Percentiles rank a stretch among this genome's conserved stretches.
Evolutionary conservation across 1,139 yeast genomes (phyloP).

Genomic region (Kurtzmaniella quercitrusa): DNA sequence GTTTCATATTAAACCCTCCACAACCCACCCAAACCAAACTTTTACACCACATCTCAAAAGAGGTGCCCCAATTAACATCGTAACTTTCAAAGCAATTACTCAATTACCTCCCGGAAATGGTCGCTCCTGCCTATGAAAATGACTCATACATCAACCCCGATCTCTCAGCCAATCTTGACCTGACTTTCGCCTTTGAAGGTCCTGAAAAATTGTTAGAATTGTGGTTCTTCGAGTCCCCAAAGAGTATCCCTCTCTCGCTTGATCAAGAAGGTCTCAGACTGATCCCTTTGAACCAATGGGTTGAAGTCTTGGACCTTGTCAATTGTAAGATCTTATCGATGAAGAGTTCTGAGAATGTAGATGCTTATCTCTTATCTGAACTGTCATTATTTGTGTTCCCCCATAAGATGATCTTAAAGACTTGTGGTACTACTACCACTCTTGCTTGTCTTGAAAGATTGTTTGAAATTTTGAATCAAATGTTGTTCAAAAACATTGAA

Average conservation of each 20-base stretch:
- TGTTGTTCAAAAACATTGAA: constrained; percentile 19
- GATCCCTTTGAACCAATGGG: constrained; percentile 68
- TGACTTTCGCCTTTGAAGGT: constrained; percentile 92
- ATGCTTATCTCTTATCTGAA: constrained; percentile 85
- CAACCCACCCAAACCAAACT: not conserved
- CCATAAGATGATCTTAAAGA: constrained; percentile 80
- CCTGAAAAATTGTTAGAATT: constrained; percentile 91
- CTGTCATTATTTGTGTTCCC: constrained; percentile 87
- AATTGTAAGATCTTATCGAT: constrained; percentile 86
- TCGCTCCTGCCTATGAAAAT: constrained; percentile 40
- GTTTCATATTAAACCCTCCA: constrained; percentile 31
- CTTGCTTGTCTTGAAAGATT: constrained; percentile 70
- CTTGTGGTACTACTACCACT: constrained; percentile 96
- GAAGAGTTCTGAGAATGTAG: constrained; percentile 61
- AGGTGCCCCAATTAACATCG: no score
- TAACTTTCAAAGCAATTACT: no score
- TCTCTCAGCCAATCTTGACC: constrained; percentile 74
- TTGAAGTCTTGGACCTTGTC: constrained; percentile 69
- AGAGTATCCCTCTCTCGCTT: constrained; percentile 32
- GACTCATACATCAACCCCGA: constrained; percentile 69
- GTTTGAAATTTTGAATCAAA: constrained; percentile 43
- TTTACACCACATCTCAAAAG: no score
- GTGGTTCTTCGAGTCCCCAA: constrained; percentile 63
- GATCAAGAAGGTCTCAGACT: constrained; percentile 51
- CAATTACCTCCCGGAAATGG: constrained; percentile 20